These are phyloP conservation scores for Phytopythium delawarense DNA, from an alignment of 352 stramenopile species.

Conservation along the genomic window DNA sequence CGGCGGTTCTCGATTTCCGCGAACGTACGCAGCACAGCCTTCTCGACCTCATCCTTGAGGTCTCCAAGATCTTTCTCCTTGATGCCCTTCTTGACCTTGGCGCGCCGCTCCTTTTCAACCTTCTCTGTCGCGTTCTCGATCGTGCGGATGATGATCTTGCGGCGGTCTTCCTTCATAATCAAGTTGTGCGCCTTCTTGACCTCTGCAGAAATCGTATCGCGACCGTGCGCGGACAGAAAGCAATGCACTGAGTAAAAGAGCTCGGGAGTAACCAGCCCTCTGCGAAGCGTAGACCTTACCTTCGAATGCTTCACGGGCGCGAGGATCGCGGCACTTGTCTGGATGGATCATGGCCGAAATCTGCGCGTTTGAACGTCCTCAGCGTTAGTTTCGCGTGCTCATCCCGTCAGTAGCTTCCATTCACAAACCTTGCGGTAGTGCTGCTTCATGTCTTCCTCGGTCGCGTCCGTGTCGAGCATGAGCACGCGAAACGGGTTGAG, in stretches of 20 bases:
- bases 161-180: conserved; percentile 78
- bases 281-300: conserved; percentile 20
- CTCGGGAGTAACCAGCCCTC: background rate
- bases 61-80: conserved; percentile 66
- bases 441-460: conserved; percentile 89
- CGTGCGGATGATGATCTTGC: conserved; percentile 72
- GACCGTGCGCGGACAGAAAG: conserved; percentile 7
- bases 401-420: background rate
- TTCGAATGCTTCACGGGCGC: conserved; percentile 85
- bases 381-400: too few relatives aligned
- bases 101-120: conserved; percentile 66
- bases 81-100: conserved; percentile 81
- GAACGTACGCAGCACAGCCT: conserved; percentile 79
- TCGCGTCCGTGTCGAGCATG: conserved; percentile 84
- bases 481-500: conserved; percentile 87
- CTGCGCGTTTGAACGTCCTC: conserved; percentile 13
- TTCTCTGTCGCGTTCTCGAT: conserved; percentile 71
- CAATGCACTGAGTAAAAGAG: background rate
- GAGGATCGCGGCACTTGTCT: conserved; percentile 71
- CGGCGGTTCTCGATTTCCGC: conserved; percentile 79
- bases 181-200: conserved; percentile 86
- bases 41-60: conserved; percentile 58
- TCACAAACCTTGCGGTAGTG: conserved; percentile 77
- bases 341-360: conserved; percentile 88
- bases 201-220: conserved; percentile 29